Base-by-base conservation (phyloP, 208 protist genomes). In the Hexamita inflata region DNA sequence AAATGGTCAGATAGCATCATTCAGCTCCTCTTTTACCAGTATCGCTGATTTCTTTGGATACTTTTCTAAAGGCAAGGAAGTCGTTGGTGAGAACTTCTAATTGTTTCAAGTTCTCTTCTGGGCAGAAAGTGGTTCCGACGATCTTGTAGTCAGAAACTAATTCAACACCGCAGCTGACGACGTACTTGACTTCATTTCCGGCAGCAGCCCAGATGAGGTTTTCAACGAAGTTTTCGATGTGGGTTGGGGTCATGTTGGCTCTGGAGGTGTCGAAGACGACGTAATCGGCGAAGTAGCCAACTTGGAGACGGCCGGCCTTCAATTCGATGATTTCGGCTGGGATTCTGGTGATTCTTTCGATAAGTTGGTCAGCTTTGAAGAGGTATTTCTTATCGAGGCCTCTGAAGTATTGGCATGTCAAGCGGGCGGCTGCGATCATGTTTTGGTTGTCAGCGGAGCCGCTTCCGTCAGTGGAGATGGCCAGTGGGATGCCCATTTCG, bases 361-460 rank as follows among this genome's bases (percentile, higher is more conserved):
- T 30, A 24, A 19, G 34, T 9, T 79, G 30, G 1, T 29, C 1
- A 28, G 76, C 76, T 9, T 66, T 24, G 0, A 79, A 34, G 1
- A 74, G 30, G 1, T 1, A 0, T 9, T 66, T 45, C 38, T 79
- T n/a, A 40, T 26, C 39, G 9, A 39, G 29, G 30, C 35, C 76
- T 38, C 62, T 45, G 11, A 70, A 58, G 38, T 77, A 78, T 9
- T 77, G 70, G 28, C 53, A 26, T 53, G 77, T 73, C 0, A 9
- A 15, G 29, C 61, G 24, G 1, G 59, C 58, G 1, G 49, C 77
- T 34, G 38, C 66, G 1, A 80, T 19, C 34, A 80, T 77, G 30
- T 77, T 73, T 29, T 80, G 77, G 28, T 59, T 59, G 60, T 80
- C 77, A 58, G 73, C 74, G 28, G 66, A 77, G 60, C 78, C 78